Conservation (phyloP, 352 stramenopile species). For the Pythium aristosporum region DNA sequence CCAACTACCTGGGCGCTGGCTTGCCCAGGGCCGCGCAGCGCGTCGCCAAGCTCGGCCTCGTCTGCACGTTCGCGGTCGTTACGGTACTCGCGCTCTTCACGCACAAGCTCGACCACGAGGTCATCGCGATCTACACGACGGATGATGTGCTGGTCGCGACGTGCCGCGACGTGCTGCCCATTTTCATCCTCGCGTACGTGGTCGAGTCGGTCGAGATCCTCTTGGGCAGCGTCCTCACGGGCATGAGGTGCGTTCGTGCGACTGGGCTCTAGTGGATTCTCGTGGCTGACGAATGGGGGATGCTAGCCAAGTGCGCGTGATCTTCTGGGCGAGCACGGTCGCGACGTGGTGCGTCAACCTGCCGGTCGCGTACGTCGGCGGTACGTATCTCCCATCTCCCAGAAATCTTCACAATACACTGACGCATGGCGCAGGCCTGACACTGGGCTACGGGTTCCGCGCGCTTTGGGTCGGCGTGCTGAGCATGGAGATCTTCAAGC, state of each 20-base stretch:
- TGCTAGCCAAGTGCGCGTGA: slow-evolving; percentile 54
- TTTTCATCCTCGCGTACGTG: slow-evolving; percentile 61
- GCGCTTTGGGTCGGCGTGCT: slow-evolving; percentile 64
- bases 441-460: slow-evolving; percentile 52
- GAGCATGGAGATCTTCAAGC: slow-evolving; percentile 70
- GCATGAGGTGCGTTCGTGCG: slow-evolving; percentile 49
- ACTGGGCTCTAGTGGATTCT: not conserved
- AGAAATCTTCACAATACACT: not conserved
- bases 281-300: not conserved
- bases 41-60: slow-evolving; percentile 52
- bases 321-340: slow-evolving; percentile 59
- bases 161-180: slow-evolving; percentile 51
- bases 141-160: slow-evolving; percentile 45
- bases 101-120: slow-evolving; percentile 40
- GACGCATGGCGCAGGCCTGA: slow-evolving; percentile 29
- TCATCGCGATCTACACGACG: slow-evolving; percentile 63
- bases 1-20: slow-evolving; percentile 70
- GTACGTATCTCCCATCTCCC: slow-evolving; percentile 14
- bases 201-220: slow-evolving; percentile 69
- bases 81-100: slow-evolving; percentile 44
- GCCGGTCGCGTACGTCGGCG: slow-evolving; percentile 54
- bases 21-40: slow-evolving; percentile 47
- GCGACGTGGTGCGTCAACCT: slow-evolving; percentile 71
- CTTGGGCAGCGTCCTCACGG: slow-evolving; percentile 52
- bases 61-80: slow-evolving; percentile 53